Evolutionary conservation across 179 eudicot genomes (phyloP), one percentile per base, ranked within the genome.

Genomic region (Vitellaria paradoxa): DNA sequence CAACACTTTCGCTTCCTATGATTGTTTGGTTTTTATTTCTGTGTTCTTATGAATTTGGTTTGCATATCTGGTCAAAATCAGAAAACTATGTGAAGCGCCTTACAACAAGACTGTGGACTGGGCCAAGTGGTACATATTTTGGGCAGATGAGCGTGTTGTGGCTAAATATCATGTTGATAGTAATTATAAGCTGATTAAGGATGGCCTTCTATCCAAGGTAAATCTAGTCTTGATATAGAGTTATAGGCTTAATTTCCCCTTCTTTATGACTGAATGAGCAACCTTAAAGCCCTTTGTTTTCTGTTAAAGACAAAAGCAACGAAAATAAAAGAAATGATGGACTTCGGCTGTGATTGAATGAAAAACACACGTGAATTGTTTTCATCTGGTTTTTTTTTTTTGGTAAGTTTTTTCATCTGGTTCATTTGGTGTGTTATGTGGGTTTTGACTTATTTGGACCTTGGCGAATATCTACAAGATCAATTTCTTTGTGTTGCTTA

Each of bases 131-230:
- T 81, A 93, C 84, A 86, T 95, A 70, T 95, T 89, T 76, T 95
- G 97, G 99, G 92, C 76, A 6, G 98, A 96, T 57, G 99, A 96
- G 79, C 91, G 96, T 17, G 92, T 93, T 55, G 98, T 96, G 20
- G 79, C 94, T 9, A 93, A 89, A 85, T 91, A 26, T 78, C 99
- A 96, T 77, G 80, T 65, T 47, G 98, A 96, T 74, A 93, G 96
- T 85, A 96, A 96, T 70, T 96, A 90, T 79, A 96, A 87, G 89
- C 91, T 96, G 13, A 91, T 92, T 1, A 93, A 89, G 84, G 97
- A 95, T 65, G 82, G 78, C 68, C 79, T 95, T 78, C 82, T 95
- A 80, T 88, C 91, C 50, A 95, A 89, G 99, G 99, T 95, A 80
- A 76, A 71, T 40, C 75, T 75, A 20, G 55, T 76, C 63, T 13